Conservation (phyloP, 805 yeast genomes). For the Wickerhamiella allomyrinae region DNA sequence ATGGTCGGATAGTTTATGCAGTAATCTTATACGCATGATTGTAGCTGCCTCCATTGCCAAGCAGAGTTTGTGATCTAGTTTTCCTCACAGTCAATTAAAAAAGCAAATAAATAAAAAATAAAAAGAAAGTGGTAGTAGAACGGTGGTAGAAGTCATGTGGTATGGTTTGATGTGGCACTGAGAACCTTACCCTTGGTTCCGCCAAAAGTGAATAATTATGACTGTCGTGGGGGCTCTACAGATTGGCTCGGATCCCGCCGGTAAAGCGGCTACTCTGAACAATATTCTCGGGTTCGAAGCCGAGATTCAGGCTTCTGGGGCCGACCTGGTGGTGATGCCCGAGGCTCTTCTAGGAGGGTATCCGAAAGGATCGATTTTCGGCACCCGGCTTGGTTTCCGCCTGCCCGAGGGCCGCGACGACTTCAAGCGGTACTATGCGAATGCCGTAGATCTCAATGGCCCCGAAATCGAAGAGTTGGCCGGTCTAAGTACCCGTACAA, state of each 20-base stretch:
- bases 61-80: no score
- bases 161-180: no score
- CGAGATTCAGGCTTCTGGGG: constrained; percentile 24
- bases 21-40: no score
- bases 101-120: no score
- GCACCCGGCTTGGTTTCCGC: constrained; percentile 31
- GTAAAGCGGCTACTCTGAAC: constrained; percentile 27
- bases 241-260: constrained; percentile 28
- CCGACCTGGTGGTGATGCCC: constrained; percentile 31
- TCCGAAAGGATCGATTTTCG: constrained; percentile 33
- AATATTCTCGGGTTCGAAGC: constrained; percentile 29
- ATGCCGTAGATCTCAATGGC: constrained; percentile 2
- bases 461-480: not conserved
- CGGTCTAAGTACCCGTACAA: not conserved
- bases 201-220: not conserved
- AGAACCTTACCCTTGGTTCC: no score
- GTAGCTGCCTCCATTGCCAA: no score
- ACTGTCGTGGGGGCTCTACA: constrained; percentile 31
- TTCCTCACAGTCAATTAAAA: no score
- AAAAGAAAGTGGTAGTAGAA: no score
- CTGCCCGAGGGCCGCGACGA: constrained; percentile 30
- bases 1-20: no score
- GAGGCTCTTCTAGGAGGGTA: constrained; percentile 36
- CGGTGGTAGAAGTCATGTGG: no score
- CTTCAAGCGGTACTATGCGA: constrained; percentile 25